Base-by-base conservation (phyloP, 768 basidiomycete genomes). In the Tricholomella constricta region DNA sequence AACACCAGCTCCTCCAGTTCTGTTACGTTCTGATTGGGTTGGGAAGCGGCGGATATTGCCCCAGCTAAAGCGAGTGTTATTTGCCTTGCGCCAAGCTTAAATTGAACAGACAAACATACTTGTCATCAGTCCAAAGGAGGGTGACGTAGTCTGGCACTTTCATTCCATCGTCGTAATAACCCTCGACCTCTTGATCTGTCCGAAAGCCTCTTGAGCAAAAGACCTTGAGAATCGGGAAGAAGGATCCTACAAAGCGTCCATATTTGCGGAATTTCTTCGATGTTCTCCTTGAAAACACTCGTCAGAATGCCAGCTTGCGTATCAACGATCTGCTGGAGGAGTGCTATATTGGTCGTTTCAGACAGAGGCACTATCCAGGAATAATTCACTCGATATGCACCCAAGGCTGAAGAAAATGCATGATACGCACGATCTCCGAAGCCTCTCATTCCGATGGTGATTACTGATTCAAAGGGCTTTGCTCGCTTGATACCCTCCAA, bases 51-150 rank as follows among this genome's bases (percentile, higher is more conserved):
- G 81, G 45, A 89, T 76, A 61, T 88, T 88, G 3, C 87, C 87
- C 78, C 80, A 89, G 66, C 83, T 84, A 46, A 10, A 46, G 4
- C 49, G 17, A 4, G 5, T 31, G 22, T 25, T 8, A 48, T 22
- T n/a, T n/a, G n/a, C n/a, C n/a, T n/a, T n/a, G n/a, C n/a, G n/a
- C n/a, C n/a, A n/a, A n/a, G n/a, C n/a, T 2, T 35, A 10, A 17
- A 45, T 22, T 19, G 11, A 37, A 19, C 10, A 40, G 20, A 17
- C n/a, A n/a, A 46, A 62, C 74, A 27, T 41, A 83, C 82, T 88
- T 89, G 62, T 89, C 88, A 56, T 90, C 88, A 1, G 86, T 71
- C 86, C 85, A 87, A 22, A 87, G 71, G 1, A 87, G 68, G 3
- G 78, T 83, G n/a, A 87, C 71, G 62, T 86, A 84, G 44, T 87